Percentiles rank a stretch among this genome's conserved stretches.
Conservation (phyloP, 2,329 filamentous ascomycete species). For the Xylariaceae sp. region DNA sequence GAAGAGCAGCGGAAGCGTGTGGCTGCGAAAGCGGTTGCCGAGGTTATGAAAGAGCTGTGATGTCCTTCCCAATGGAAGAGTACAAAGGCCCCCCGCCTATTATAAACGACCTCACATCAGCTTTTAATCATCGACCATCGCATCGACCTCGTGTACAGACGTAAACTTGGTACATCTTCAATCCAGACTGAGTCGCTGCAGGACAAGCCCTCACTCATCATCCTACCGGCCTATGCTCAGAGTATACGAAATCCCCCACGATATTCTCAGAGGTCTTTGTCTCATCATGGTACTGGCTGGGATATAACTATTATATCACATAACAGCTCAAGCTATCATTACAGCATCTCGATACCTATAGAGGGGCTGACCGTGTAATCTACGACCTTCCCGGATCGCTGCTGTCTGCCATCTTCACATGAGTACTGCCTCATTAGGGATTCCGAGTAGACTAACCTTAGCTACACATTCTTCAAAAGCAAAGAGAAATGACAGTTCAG, state of each 20-base stretch:
- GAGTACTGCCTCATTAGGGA: no score
- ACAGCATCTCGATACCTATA: background rate
- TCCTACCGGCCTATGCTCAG: no score
- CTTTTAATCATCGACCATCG: background rate
- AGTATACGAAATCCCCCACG: no score
- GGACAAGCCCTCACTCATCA: no score
- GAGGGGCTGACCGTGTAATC: background rate
- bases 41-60: slow-evolving; percentile 58
- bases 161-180: no score
- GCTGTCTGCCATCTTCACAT: background rate
- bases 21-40: slow-evolving; percentile 55
- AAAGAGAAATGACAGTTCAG: background rate
- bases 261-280: no score
- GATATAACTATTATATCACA: background rate
- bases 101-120: background rate
- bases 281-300: no score
- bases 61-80: background rate
- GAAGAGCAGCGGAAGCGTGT: slow-evolving; percentile 56
- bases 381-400: background rate
- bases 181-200: no score
- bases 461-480: background rate
- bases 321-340: background rate
- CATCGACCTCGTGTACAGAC: no score
- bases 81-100: background rate
- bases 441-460: background rate